These are phyloP conservation scores for Fusarium sp. DNA, from an alignment of 2,329 filamentous ascomycete genomes.

Conservation along the genomic window DNA sequence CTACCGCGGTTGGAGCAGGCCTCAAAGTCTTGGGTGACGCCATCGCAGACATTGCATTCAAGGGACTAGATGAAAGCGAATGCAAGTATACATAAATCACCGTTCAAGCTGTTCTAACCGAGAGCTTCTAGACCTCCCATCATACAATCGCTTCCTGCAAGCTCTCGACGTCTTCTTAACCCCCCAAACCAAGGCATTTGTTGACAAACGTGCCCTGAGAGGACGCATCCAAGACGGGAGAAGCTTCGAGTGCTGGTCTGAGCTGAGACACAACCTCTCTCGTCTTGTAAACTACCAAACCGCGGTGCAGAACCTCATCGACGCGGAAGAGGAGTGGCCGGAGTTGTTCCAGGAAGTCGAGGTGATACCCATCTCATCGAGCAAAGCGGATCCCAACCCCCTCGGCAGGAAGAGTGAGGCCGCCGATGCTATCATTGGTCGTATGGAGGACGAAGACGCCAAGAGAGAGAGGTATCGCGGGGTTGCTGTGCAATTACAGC, in stretches of 20 bases:
- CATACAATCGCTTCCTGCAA: not conserved
- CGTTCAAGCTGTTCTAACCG: not conserved
- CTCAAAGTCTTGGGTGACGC: not conserved
- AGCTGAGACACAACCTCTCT: constrained; percentile 45
- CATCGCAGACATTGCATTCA: not conserved
- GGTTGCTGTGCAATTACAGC: constrained; percentile 37
- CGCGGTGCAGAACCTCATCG: constrained; percentile 30
- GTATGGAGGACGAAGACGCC: constrained; percentile 27
- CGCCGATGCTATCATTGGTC: constrained; percentile 37
- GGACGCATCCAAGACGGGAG: constrained; percentile 31
- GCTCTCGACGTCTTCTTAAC: constrained; percentile 19
- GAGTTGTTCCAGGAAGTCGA: constrained; percentile 48
- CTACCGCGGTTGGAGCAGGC: not conserved
- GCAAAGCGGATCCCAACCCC: constrained; percentile 22
- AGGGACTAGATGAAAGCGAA: not conserved
- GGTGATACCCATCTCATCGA: constrained; percentile 46
- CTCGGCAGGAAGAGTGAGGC: constrained; percentile 29
- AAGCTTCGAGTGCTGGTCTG: constrained; percentile 42
- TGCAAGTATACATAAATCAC: not conserved
- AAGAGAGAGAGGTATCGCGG: constrained; percentile 9
- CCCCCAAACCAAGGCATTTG: not conserved
- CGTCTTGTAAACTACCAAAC: constrained; percentile 42
- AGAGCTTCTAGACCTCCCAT: constrained; percentile 9
- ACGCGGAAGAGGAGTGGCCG: constrained; percentile 41
- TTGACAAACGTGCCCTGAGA: constrained; percentile 16